A percentile compares a stretch with the other conserved stretches of the same genome.
phyloP scores from a whole-genome alignment of 1,139 yeast genomes.

The Candida albicans region DNA sequence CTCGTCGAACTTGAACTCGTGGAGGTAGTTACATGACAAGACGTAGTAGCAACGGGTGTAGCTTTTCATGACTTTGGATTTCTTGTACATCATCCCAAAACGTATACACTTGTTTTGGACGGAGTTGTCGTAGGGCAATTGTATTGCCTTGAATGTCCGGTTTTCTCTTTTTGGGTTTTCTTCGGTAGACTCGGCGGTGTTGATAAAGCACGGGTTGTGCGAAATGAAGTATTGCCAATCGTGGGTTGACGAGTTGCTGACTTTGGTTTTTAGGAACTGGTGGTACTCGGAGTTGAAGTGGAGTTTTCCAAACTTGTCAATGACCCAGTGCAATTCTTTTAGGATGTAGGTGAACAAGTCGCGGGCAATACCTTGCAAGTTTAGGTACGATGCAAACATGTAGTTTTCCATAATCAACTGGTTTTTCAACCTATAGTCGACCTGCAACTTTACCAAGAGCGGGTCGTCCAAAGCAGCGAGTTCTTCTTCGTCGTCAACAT shows the following conservation, averaged over 20 bases:
- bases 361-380: slow-evolving; percentile 45
- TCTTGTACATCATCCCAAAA: slow-evolving; percentile 44
- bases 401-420: slow-evolving; percentile 47
- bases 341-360: slow-evolving; percentile 41
- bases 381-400: slow-evolving; percentile 44
- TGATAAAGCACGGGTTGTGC: slow-evolving; percentile 38
- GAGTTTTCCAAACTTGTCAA: slow-evolving; percentile 39
- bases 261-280: slow-evolving; percentile 22
- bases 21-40: slow-evolving; percentile 46
- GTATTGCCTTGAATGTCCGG: slow-evolving; percentile 30
- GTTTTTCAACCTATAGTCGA: slow-evolving; percentile 44
- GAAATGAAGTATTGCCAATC: slow-evolving; percentile 46
- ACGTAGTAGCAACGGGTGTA: slow-evolving; percentile 41
- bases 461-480: slow-evolving; percentile 40
- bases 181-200: slow-evolving; percentile 28
- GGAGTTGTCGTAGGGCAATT: slow-evolving; percentile 37
- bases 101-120: slow-evolving; percentile 48
- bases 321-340: slow-evolving; percentile 35
- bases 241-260: slow-evolving; percentile 21
- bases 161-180: slow-evolving; percentile 30
- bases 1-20: slow-evolving; percentile 42
- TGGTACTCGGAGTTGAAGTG: slow-evolving; percentile 16
- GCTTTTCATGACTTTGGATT: slow-evolving; percentile 43
- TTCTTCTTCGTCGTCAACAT: slow-evolving; percentile 25
- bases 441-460: slow-evolving; percentile 39